phyloP scores from a whole-genome alignment of 768 basidiomycete species.

The Serendipita sp. region DNA sequence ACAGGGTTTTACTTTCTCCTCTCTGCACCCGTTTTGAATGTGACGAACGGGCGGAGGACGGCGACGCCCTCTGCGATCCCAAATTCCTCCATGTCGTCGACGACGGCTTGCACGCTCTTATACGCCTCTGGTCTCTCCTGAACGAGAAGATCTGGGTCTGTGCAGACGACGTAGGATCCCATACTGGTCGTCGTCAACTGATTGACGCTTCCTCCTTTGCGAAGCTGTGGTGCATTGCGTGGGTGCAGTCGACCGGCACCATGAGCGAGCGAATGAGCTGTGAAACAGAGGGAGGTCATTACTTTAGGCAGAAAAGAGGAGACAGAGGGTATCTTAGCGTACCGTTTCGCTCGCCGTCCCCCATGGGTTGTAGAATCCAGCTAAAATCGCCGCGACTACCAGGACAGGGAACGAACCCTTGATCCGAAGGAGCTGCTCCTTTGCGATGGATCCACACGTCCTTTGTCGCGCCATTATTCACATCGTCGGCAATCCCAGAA shows the following conservation, averaged over 20 bases:
- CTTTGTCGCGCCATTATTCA: conserved; percentile 7
- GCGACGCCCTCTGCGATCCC: conserved; percentile 21
- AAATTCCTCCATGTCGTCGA: conserved; percentile 23
- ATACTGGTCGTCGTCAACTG: conserved; percentile 22
- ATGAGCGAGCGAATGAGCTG: conserved; percentile 26
- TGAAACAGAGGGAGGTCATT: not conserved
- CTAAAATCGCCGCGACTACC: conserved; percentile 27
- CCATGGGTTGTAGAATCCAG: conserved; percentile 22
- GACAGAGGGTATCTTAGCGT: too few species aligned
- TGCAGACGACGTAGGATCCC: conserved; percentile 25
- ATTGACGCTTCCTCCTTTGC: conserved; percentile 12
- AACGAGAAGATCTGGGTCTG: conserved; percentile 23
- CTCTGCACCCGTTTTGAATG: conserved; percentile 23
- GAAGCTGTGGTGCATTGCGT: conserved; percentile 20
- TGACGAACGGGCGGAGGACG: conserved; percentile 24
- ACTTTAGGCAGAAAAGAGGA: too few species aligned
- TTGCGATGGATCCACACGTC: conserved; percentile 28
- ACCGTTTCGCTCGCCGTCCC: conserved; percentile 25
- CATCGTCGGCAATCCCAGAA: conserved; percentile 16
- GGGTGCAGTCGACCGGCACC: conserved; percentile 25
- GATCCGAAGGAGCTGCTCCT: conserved; percentile 25
- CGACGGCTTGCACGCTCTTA: conserved; percentile 23
- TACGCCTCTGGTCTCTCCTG: conserved; percentile 29
- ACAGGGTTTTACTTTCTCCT: not conserved
- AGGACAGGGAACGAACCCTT: conserved; percentile 24